Evolutionary conservation across 768 basidiomycete genomes (phyloP), one percentile per base, ranked within the genome.

Genomic region (Heimioporus sp.): DNA sequence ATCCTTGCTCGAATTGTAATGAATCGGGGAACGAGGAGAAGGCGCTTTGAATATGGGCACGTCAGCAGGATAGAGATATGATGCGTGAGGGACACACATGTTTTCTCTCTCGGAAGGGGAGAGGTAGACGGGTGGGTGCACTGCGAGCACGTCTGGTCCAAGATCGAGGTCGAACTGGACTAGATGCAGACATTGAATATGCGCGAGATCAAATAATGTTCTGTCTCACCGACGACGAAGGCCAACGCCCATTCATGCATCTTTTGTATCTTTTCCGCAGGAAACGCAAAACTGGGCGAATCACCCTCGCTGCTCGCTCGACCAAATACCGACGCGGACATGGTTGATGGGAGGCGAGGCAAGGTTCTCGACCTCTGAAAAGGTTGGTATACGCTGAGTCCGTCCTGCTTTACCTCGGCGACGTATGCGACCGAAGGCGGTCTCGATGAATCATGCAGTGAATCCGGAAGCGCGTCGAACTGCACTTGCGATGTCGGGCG

Each of bases 11-110:
- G 51, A 92, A 92, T 49, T 90, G 84, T 2, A 84, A 71, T 0
- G 92, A 92, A 64, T 98, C 94, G 0, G 94, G 94, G 62, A 98
- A 93, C 1, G 92, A 84, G 8, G 89, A 90, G 67, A 98, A 98
- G 2, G 93, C 90, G 49, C 94, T 97, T 45, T 3, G 32, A 20
- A 20, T 24, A 10, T 17, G 24, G 40, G 19, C 7, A 34, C 49
- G 49, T 65, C 48, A 56, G 50, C 43, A 5, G 7, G 16, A 46
- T 32, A 32, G 48, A 37, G 11, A 20, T 11, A 34, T 7, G 16
- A 19, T 7, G 4, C 4, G 30, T 19, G 17, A 52, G 37, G 12
- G 43, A 55, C 49, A 19, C 10, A 95, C 93, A 97, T 84, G 60
- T 93, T 96, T 67, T 92, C 87, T 32, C 76, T 78, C 64, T 93